A percentile compares a stretch with the other conserved stretches of the same genome.
Conservation (phyloP, 2,329 filamentous ascomycete genomes). For the Juglanconis sp. region DNA sequence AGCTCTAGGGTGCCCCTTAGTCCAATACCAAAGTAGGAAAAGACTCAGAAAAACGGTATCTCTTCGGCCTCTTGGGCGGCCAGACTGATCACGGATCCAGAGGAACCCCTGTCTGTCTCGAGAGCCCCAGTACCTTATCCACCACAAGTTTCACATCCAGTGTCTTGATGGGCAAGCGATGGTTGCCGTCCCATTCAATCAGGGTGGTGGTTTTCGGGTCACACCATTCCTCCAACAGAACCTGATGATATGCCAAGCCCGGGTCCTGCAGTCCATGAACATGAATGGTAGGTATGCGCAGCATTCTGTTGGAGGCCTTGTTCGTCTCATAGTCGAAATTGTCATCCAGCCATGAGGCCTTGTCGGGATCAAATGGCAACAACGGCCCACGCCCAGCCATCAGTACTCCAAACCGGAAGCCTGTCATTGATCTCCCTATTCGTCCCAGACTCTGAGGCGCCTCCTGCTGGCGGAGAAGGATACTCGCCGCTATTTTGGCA, state of each 20-base stretch:
- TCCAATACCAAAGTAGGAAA: no score
- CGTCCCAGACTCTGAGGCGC: slow-evolving; percentile 18
- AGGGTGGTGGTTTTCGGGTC: slow-evolving; percentile 49
- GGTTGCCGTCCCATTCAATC: slow-evolving; percentile 71
- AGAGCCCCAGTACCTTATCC: slow-evolving; percentile 20
- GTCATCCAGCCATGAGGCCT: slow-evolving; percentile 32
- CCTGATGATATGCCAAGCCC: slow-evolving; percentile 56
- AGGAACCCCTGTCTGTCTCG: neutral
- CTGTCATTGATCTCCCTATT: slow-evolving; percentile 26
- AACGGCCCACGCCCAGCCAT: slow-evolving; percentile 31
- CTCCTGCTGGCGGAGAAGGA: slow-evolving; percentile 62
- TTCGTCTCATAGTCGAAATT: slow-evolving; percentile 43
- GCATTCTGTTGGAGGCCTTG: slow-evolving; percentile 39
- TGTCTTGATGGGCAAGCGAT: slow-evolving; percentile 67
- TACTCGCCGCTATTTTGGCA: slow-evolving; percentile 57
- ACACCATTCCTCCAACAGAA: slow-evolving; percentile 58
- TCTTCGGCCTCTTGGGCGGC: no score
- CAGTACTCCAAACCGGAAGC: slow-evolving; percentile 28
- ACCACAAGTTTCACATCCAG: slow-evolving; percentile 60
- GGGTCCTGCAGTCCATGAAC: slow-evolving; percentile 63
- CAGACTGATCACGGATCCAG: neutral
- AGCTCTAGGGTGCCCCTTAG: no score
- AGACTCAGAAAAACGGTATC: no score
- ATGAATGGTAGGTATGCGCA: slow-evolving; percentile 61
- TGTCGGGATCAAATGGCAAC: slow-evolving; percentile 12